Conservation (phyloP, 352 stramenopile species). For the Pythium folliculosum region DNA sequence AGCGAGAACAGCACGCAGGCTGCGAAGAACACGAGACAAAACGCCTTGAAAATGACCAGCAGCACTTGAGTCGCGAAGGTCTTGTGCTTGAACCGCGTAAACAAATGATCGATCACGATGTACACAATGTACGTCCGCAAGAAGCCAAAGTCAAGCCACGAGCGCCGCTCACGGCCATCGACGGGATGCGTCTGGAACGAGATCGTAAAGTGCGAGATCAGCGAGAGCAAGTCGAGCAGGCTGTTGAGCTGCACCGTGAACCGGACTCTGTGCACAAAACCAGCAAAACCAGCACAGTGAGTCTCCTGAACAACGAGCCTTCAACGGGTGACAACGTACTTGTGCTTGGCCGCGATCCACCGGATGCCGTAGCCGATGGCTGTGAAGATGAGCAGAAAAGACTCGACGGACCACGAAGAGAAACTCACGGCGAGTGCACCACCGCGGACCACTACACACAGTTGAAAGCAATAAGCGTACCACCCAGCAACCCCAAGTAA, state of each 20-base stretch:
- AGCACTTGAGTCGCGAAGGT: constrained; percentile 79
- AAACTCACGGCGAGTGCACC: constrained; percentile 68
- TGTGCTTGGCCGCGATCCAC: constrained; percentile 83
- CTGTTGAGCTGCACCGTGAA: constrained; percentile 68
- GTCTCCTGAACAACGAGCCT: too few species aligned
- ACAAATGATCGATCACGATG: constrained; percentile 75
- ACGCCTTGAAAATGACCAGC: constrained; percentile 75
- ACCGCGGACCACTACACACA: constrained; percentile 61
- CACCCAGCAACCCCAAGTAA: too few species aligned
- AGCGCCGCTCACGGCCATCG: constrained; percentile 52
- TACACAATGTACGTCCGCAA: constrained; percentile 85
- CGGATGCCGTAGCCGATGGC: constrained; percentile 70
- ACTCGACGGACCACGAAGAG: constrained; percentile 84
- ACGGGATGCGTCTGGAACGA: constrained; percentile 71
- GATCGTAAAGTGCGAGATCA: constrained; percentile 82
- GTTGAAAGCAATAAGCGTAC: too few species aligned
- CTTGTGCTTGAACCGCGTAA: constrained; percentile 73
- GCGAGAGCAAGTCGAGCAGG: constrained; percentile 79
- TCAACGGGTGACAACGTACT: too few species aligned
- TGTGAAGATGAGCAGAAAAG: constrained; percentile 68
- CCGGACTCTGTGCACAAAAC: constrained; percentile 40
- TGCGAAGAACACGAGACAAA: constrained; percentile 82
- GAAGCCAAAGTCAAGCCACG: constrained; percentile 88
- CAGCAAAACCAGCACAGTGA: constrained; percentile 1
- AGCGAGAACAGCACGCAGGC: constrained; percentile 83